Evolutionary conservation across 129 eudicot species (phyloP).

Genomic region (Deinandra increscens): DNA sequence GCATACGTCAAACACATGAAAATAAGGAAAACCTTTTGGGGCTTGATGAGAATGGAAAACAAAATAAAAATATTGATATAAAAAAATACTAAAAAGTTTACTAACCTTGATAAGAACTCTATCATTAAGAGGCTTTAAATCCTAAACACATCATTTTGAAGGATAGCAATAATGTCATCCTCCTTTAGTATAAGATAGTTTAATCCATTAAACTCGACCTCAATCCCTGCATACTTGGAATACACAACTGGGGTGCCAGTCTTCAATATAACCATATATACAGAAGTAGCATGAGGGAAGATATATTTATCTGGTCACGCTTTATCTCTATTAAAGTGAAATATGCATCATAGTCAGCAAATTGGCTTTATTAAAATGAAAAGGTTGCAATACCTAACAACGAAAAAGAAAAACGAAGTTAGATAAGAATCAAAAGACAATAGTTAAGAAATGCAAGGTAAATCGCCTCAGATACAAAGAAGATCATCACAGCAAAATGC

Average conservation of each 20-base stretch:
- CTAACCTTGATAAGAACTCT: conserved; percentile 85
- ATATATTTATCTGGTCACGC: too few relatives aligned
- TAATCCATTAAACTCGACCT: conserved; percentile 71
- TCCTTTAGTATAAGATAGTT: conserved; percentile 76
- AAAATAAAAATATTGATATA: background rate
- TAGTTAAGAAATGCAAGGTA: too few relatives aligned
- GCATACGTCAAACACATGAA: background rate
- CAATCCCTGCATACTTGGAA: conserved; percentile 92
- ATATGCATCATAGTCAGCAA: too few relatives aligned
- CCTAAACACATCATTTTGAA: conserved; percentile 82
- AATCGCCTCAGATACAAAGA: too few relatives aligned
- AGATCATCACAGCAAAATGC: too few relatives aligned
- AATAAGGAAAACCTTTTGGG: background rate
- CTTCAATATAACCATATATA: conserved; percentile 31
- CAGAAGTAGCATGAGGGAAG: too few relatives aligned
- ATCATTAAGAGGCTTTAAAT: conserved; percentile 81
- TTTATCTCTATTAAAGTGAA: too few relatives aligned
- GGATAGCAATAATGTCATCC: conserved; percentile 87
- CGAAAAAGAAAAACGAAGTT: too few relatives aligned
- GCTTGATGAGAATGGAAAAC: background rate
- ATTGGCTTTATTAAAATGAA: too few relatives aligned
- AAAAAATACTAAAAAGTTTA: background rate
- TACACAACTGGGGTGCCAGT: conserved; percentile 74
- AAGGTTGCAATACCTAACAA: too few relatives aligned
- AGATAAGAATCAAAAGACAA: too few relatives aligned